Base-by-base conservation (phyloP, 2,329 filamentous ascomycete species). In the Fusarium staphyleae region DNA sequence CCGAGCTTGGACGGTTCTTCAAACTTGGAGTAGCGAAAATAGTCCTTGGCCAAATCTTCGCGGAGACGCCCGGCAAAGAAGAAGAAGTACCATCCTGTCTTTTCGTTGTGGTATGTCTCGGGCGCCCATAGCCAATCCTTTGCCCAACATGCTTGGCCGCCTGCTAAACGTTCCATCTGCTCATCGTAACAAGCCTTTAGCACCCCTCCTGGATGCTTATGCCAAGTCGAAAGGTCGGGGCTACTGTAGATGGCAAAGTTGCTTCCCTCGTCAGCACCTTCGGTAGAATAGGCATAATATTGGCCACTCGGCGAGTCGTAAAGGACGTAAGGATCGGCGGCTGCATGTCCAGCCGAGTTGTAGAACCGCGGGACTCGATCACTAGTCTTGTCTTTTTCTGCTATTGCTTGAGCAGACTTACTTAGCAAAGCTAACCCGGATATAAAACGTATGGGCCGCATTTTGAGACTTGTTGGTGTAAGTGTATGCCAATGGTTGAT, bases 41-140 rank as follows among this genome's bases (percentile, higher is more conserved):
- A 57, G 42, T 69, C 60, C 35, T 69, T 70, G 9, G 71, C 37
- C 44, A 72, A 15, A 34, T 74, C 67, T 46, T 71, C 64, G 24
- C 65, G 70, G 29, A 74, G 53, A 4, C 71, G 69, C 1, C 68
- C 71, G 11, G 71, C 70, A 28, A 72, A 74, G 62, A 74, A 69
- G 60, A 74, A 72, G 34, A 72, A 74, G 45, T 73, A 73, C 71
- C 71, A 73, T 9, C 69, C 71, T 3, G 71, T 73, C 54, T 66
- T 62, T 16, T 70, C 66, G 32, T 73, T 73, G 60, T 72, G 63
- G 46, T 73, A 73, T 4, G 66, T 71, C 62, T 73, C 71, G 2
- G 71, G 71, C 6, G 71, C 71, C 71, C 71, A 73, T n/a, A 59
- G 60, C 71, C 71, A 73, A 41, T 73, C 71, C 6, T 67, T 63